Percentiles rank a stretch among this genome's conserved stretches.
phyloP scores from a whole-genome alignment of 441 rosid genomes.

The Gossypium gossypioides region DNA sequence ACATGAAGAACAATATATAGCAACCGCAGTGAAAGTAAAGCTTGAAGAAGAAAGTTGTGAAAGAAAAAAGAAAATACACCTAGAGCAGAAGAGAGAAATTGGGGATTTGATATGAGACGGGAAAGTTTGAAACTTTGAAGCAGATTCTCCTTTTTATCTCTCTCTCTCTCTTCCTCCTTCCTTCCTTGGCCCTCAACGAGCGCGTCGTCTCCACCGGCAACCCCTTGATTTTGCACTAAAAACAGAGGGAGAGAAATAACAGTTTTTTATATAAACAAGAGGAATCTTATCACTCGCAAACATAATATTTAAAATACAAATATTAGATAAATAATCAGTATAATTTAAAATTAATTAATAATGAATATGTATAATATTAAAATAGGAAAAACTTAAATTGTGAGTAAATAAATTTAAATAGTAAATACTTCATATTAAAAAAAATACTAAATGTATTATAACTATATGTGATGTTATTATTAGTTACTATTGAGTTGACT shows the following conservation, averaged over 20 bases:
- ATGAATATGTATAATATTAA: too few species aligned
- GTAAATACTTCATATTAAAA: too few species aligned
- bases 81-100: neutral
- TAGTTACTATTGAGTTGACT: too few species aligned
- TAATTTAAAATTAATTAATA: too few species aligned
- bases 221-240: neutral
- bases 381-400: too few species aligned
- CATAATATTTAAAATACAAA: too few species aligned
- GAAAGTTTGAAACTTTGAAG: neutral
- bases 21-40: neutral
- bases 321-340: too few species aligned
- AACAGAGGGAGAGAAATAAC: neutral
- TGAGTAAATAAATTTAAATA: too few species aligned
- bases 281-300: too few species aligned
- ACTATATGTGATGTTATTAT: too few species aligned
- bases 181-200: neutral
- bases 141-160: neutral
- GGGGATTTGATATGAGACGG: neutral
- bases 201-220: neutral
- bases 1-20: neutral
- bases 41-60: neutral
- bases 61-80: neutral
- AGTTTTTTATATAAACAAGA: neutral
- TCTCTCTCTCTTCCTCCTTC: neutral
- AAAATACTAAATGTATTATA: too few species aligned